Base-by-base conservation (phyloP, 164 flowering plant genomes). In the Piper betle region DNA sequence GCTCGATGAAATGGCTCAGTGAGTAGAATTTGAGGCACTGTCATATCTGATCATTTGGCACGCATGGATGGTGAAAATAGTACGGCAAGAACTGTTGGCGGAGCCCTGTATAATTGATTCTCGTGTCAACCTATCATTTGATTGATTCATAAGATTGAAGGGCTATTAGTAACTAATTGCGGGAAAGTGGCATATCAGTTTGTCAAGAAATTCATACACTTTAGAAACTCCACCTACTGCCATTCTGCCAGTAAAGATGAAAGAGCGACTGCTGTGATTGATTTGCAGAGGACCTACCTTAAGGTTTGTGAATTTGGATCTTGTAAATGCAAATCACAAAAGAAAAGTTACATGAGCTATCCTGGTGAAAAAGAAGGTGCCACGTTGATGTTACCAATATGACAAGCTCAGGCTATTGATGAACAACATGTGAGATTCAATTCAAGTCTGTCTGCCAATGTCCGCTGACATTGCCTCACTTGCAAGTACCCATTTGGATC, bases 231-330 rank as follows among this genome's bases (percentile, higher is more conserved):
- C 37, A 55, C 39, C 3, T 12, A 5, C 39, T 55, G 39, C 20
- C 58, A n/a, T 38, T 7, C 39, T 25, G 39, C 12, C 39, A 33
- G 38, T 25, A 38, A 55, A 55, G 5, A 15, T 38, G 2, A 55
- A 39, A 17, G 37, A 7, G 12, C 2, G 12, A 16, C 11, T 53
- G 20, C 6, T 15, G 38, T 55, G 15, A 16, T 20, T 53, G 33
- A n/a, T 53, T 53, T 8, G 25, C 33, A 53, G 56, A 53, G 56
- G 25, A 53, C 33, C 33, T 53, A n/a, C 56, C 56, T 53, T 55
- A 10, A 19, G 25, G 15, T 19, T 19, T 20, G 15, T 55, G 38
- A 55, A 20, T 19, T 46, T 46, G 50, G 50, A 46, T 10, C 0
- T 46, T 46, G 50, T 15, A 42, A 6, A 46, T 12, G 10, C 10